A percentile compares a stretch with the other conserved stretches of the same genome.
phyloP scores from a whole-genome alignment of 2,329 filamentous ascomycete species.

The Aspergillus pseudoviridinutans region DNA sequence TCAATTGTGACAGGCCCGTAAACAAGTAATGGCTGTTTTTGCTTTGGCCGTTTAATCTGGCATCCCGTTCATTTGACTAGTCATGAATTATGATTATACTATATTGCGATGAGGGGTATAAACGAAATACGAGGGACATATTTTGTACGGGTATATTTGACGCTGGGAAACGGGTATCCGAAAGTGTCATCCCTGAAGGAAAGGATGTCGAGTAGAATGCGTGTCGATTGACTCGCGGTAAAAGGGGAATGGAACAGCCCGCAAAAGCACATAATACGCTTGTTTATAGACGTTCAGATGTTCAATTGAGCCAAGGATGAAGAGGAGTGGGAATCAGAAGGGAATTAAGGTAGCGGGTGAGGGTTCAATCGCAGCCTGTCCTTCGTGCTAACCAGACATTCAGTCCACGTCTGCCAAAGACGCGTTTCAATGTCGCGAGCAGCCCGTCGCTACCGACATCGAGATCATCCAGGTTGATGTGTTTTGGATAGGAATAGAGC shows the following conservation, averaged over 20 bases:
- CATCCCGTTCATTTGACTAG: neutral
- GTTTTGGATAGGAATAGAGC: slow-evolving; percentile 43
- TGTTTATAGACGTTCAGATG: neutral
- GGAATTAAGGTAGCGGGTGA: neutral
- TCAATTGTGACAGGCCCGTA: neutral
- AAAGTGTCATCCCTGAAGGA: neutral
- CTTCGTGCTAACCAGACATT: slow-evolving; percentile 46
- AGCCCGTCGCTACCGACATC: slow-evolving; percentile 49
- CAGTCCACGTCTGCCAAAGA: slow-evolving; percentile 47
- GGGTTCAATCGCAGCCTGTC: slow-evolving; percentile 20
- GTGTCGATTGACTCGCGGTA: neutral
- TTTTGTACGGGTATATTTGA: neutral
- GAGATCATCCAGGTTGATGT: slow-evolving; percentile 51
- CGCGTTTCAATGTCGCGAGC: slow-evolving; percentile 40
- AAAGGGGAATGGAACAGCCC: neutral
- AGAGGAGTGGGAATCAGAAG: neutral
- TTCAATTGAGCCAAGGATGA: neutral
- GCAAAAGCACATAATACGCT: neutral
- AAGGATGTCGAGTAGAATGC: neutral
- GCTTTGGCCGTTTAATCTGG: neutral
- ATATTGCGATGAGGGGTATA: slow-evolving; percentile 8
- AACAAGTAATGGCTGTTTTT: neutral
- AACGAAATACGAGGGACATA: neutral
- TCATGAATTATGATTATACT: neutral
- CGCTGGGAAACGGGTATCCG: neutral